Evolutionary conservation across 257 asterid species (phyloP), one percentile per base, ranked within the genome.

Genomic region (Misopates orontium): DNA sequence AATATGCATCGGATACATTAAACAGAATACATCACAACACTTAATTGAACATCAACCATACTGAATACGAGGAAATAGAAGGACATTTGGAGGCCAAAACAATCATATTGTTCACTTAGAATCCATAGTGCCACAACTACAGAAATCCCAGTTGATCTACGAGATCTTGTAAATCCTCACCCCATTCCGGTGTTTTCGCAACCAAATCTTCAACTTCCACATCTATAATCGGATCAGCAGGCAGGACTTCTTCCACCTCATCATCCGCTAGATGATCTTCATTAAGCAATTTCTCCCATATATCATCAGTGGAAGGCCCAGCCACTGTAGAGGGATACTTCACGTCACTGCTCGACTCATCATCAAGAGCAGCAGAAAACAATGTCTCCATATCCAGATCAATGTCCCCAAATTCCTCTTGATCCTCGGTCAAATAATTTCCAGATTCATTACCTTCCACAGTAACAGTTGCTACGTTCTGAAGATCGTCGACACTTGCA

Each of bases 131-230:
- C 1, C 36, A 24, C 67, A 60, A 17, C 41, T 70, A 75, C 18
- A 72, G 76, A 64, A 78, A 66, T 25, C 70, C 86, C 73, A 81
- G 67, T 61, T 81, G 86, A 50, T 78, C 78, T 0, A 73, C 81
- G 22, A 81, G 73, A 32, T 78, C 81, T 44, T 55, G 81, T 14
- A 87, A 56, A 54, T 84, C 94, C 79, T 84, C 91, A 68, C 84
- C 90, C 96, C 87, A 84, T 10, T 85, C 93, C 8, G 84, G 67
- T 11, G 88, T 69, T 13, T 66, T 31, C 6, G 78, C 86, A 10
- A 74, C 86, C 80, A 87, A 62, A 54, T 87, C 90, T 65, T 84
- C 92, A n/a, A 87, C 87, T 45, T 81, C 83, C 45, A 78, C 83
- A 9, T 77, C 82, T 13, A 72, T 77, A 8, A 66, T 48, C 25